Percentiles rank a stretch among this genome's conserved stretches.
Conservation (phyloP, 306 rosid genomes). For the Glycine tomentella region DNA sequence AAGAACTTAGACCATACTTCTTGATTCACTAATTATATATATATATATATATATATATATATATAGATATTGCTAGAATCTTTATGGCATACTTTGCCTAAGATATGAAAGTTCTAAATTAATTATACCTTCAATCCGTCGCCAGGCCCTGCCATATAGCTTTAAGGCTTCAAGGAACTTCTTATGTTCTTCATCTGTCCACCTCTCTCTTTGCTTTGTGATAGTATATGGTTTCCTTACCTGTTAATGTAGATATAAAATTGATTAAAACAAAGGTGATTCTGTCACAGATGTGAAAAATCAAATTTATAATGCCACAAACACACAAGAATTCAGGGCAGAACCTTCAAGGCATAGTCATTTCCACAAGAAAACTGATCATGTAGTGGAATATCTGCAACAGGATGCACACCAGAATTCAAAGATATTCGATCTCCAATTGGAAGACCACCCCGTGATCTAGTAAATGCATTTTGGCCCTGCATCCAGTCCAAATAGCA, state of each 20-base stretch:
- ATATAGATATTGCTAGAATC: too few relatives aligned
- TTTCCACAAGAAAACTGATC: conserved; percentile 65
- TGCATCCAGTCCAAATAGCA: conserved; percentile 47
- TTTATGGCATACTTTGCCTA: conserved; percentile 17
- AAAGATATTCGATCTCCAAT: too few relatives aligned
- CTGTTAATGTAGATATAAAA: conserved; percentile 47
- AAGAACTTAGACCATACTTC: conserved; percentile 42
- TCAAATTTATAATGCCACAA: conserved; percentile 26
- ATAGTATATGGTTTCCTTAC: conserved; percentile 86
- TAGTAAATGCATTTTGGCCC: conserved; percentile 56
- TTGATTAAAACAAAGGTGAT: conserved; percentile 34
- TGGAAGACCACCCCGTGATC: conserved; percentile 6
- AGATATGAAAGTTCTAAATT: neutral
- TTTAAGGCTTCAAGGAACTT: conserved; percentile 86
- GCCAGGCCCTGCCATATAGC: conserved; percentile 86
- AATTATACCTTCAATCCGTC: conserved; percentile 75
- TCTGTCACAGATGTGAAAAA: conserved; percentile 1
- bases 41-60: too few relatives aligned
- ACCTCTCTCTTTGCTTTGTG: conserved; percentile 82
- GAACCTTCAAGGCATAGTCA: conserved; percentile 72
- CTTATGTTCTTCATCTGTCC: conserved; percentile 92
- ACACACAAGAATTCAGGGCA: conserved; percentile 13
- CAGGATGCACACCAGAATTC: too few relatives aligned
- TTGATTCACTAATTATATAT: conserved; percentile 25
- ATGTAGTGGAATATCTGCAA: conserved; percentile 21